These are phyloP conservation scores for Geopyxis carbonaria DNA, from an alignment of 495 filamentous ascomycete genomes.

Conservation along the genomic window DNA sequence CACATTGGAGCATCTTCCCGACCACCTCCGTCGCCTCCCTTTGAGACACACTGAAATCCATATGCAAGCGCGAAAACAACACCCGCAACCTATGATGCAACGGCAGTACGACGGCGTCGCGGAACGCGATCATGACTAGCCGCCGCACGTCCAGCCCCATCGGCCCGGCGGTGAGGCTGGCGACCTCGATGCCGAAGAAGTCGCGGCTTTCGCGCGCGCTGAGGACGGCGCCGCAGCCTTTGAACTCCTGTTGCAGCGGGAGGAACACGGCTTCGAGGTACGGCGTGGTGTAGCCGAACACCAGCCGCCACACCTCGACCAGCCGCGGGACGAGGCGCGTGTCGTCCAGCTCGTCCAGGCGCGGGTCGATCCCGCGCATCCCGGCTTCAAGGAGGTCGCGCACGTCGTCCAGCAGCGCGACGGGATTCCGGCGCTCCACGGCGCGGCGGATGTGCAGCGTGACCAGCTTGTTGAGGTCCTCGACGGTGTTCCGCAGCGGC, in stretches of 20 bases:
- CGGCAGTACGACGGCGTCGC: slow-evolving; percentile 71
- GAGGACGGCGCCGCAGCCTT: slow-evolving; percentile 65
- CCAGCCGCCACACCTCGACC: slow-evolving; percentile 83
- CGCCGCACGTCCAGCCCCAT: slow-evolving; percentile 62
- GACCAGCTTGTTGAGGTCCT: slow-evolving; percentile 85
- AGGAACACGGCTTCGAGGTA: slow-evolving; percentile 95
- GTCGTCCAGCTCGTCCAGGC: slow-evolving; percentile 55
- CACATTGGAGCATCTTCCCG: slow-evolving; percentile 89
- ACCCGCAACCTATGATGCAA: slow-evolving; percentile 65
- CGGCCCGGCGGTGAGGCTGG: background rate
- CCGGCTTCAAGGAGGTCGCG: slow-evolving; percentile 64
- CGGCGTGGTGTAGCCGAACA: slow-evolving; percentile 75
- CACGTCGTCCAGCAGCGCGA: slow-evolving; percentile 59
- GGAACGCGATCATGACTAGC: slow-evolving; percentile 75
- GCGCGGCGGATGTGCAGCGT: slow-evolving; percentile 53
- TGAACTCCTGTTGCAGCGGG: slow-evolving; percentile 85
- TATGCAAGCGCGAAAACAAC: slow-evolving; percentile 73
- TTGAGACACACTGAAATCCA: slow-evolving; percentile 62
- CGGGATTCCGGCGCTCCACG: slow-evolving; percentile 47
- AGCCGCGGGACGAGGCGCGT: slow-evolving; percentile 62
- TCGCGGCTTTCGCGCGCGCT: slow-evolving; percentile 56
- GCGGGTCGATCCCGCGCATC: slow-evolving; percentile 71
- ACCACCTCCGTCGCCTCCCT: slow-evolving; percentile 75
- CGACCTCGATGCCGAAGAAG: slow-evolving; percentile 46
- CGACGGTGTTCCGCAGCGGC: slow-evolving; percentile 71